Conservation (phyloP, 169 alveolate genomes). For the Besnoitia besnoiti region DNA sequence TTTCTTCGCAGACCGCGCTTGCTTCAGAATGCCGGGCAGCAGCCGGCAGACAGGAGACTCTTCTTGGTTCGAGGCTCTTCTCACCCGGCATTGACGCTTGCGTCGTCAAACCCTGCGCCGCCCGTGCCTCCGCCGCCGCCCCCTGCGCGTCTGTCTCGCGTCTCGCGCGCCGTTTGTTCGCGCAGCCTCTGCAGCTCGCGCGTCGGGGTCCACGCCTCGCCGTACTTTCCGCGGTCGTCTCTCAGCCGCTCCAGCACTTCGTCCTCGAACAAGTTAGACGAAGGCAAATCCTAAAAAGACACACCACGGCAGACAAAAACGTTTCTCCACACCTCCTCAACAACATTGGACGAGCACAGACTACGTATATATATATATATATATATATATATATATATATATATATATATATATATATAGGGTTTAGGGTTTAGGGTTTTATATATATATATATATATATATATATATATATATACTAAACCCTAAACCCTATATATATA, state of each 20-base stretch:
- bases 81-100: not conserved
- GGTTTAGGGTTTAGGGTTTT: too few species aligned
- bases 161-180: not conserved
- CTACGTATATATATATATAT: not conserved
- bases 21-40: too few species aligned
- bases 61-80: not conserved
- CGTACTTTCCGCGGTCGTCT: not conserved
- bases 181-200: not conserved
- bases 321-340: not conserved
- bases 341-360: too few species aligned
- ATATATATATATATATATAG: too few species aligned
- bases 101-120: not conserved
- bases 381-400: too few species aligned
- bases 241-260: not conserved
- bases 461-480: not conserved
- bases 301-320: not conserved
- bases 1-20: too few species aligned
- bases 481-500: not conserved
- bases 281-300: not conserved
- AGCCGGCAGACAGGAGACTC: not conserved
- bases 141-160: not conserved
- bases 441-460: too few species aligned
- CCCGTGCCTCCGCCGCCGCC: not conserved
- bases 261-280: constrained; percentile 10
- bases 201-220: constrained; percentile 17